Evolutionary conservation across 1,284 basidiomycete species (phyloP).

Genomic region (Cutaneotrichosporon spelunceum): DNA sequence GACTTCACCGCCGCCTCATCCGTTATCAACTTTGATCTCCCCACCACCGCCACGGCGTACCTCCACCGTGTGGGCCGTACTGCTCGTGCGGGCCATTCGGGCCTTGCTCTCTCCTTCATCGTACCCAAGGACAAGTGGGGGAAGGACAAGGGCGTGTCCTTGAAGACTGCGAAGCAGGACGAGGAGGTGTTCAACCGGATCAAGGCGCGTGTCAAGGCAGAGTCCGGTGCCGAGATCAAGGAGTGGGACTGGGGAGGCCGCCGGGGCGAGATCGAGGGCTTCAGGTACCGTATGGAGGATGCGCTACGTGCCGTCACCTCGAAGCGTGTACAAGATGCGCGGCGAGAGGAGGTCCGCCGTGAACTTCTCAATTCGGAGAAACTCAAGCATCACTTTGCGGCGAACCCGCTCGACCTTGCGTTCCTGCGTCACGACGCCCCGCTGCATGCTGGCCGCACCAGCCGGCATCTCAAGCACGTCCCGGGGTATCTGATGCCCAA

Average conservation of each 20-base stretch:
- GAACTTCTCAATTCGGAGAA: constrained; percentile 95
- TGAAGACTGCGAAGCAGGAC: constrained; percentile 67
- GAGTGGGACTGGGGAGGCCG: constrained; percentile 92
- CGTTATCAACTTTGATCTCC: constrained; percentile 98
- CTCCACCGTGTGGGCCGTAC: constrained; percentile 96
- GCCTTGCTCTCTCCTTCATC: constrained; percentile 87
- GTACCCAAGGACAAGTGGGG: constrained; percentile 73
- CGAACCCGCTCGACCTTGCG: constrained; percentile 90
- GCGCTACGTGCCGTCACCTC: constrained; percentile 84
- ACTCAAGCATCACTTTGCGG: constrained; percentile 97
- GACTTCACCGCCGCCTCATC: constrained; percentile 97
- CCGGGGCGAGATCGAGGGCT: constrained; percentile 81
- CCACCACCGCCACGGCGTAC: constrained; percentile 81
- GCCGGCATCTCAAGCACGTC: constrained; percentile 92
- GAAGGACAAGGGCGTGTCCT: constrained; percentile 59
- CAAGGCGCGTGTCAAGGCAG: constrained; percentile 65
- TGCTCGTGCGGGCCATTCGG: constrained; percentile 88
- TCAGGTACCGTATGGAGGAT: constrained; percentile 97
- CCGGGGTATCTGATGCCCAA: constrained; percentile 89
- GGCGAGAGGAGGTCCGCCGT: constrained; percentile 88
- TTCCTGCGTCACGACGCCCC: constrained; percentile 93
- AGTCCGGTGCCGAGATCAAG: constrained; percentile 71
- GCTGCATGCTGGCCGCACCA: constrained; percentile 78
- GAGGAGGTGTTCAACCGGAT: constrained; percentile 75
- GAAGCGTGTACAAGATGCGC: constrained; percentile 80